Conservation (phyloP, 805 yeast genomes). For the Candida maris region DNA sequence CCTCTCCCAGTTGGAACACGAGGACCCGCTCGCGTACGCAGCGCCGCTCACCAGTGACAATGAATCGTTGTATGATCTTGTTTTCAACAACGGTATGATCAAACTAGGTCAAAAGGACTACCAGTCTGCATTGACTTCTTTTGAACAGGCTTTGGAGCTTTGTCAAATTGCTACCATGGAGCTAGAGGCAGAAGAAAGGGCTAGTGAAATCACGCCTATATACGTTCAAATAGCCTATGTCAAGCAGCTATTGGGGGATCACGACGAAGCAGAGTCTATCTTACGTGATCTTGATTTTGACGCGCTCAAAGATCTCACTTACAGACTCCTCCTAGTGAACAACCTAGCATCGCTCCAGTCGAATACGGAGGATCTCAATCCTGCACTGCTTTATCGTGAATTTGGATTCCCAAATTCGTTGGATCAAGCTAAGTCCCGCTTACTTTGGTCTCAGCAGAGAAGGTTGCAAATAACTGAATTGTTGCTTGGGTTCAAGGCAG, state of each 20-base stretch:
- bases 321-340: conserved; percentile 41
- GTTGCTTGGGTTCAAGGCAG: conserved; percentile 38
- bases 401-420: conserved; percentile 30
- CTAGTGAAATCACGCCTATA: conserved; percentile 57
- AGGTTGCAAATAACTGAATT: conserved; percentile 42
- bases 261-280: conserved; percentile 33
- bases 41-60: conserved; percentile 11
- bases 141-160: conserved; percentile 37
- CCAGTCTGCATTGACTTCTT: conserved; percentile 36
- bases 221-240: conserved; percentile 57
- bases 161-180: conserved; percentile 39
- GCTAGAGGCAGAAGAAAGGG: conserved; percentile 43
- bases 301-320: conserved; percentile 36
- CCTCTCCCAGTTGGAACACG: conserved; percentile 42
- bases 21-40: conserved; percentile 3
- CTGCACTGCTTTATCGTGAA: conserved; percentile 29
- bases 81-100: conserved; percentile 58
- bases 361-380: conserved; percentile 8
- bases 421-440: conserved; percentile 26
- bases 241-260: conserved; percentile 36
- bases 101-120: conserved; percentile 40
- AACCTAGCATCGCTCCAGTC: conserved; percentile 37
- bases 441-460: conserved; percentile 39
- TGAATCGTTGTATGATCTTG: conserved; percentile 46
- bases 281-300: conserved; percentile 33